Evolutionary conservation across 148 eudicot species (phyloP), one percentile per base, ranked within the genome.

Genomic region (Camellia lanceoleosa): DNA sequence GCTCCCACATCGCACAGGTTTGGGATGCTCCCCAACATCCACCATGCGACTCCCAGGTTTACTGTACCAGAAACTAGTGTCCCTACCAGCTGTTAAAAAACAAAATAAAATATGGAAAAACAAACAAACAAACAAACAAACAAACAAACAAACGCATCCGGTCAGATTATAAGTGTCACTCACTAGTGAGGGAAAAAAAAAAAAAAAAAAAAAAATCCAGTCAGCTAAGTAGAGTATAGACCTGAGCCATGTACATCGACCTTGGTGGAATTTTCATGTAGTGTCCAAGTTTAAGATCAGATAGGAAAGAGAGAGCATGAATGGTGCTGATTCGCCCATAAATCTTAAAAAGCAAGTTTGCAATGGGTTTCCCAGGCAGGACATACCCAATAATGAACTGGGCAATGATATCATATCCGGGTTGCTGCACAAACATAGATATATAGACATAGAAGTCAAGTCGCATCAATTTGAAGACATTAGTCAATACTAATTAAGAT

Each of bases 201-300:
- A 30, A 30, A 30, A 30, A 30, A 30, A 30, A 30, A 30, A 30
- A 30, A 30, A 30, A 30, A 30, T 30, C 38, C 38, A 30, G 38
- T 30, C 38, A 30, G 38, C 38, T 30, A 30, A 30, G 38, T 30
- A 30, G 38, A 30, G 61, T 20, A 38, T 69, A 63, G 46, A 92
- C 97, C 97, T 94, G 98, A 83, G 95, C 97, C 42, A 88, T 85
- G 83, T 85, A 97, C 99, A 97, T 97, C 89, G 87, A 80, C 51
- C 99, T 89, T 8, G 99, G 99, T 4, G 99, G 99, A 63, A 97
- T 97, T 82, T 97, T 97, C 99, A 97, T 97, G 93, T 97, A 97
- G 82, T 97, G 98, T 14, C 99, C 99, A 10, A 97, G 97, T 84
- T 97, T 97, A 68, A 97, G 99, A 83, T 97, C 99, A 6, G 98